Evolutionary conservation across 1,284 basidiomycete species (phyloP).

Genomic region (Rhodotorula sp.): DNA sequence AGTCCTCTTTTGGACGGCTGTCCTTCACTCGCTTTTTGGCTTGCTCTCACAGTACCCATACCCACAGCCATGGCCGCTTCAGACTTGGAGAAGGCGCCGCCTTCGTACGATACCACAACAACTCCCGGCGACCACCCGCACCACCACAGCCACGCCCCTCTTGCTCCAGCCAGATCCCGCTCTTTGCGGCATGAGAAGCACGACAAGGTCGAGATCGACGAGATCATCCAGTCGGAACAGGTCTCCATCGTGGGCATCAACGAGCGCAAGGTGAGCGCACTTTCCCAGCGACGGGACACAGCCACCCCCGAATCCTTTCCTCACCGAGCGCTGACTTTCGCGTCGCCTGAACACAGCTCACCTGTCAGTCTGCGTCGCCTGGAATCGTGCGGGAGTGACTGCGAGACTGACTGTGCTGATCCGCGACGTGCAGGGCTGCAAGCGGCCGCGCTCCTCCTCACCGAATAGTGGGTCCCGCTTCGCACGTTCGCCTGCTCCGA

Average conservation of each 20-base stretch:
- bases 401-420: background rate
- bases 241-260: conserved; percentile 18
- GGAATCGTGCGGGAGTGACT: background rate
- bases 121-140: no score
- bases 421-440: conserved; percentile 6
- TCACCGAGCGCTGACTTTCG: background rate
- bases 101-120: no score
- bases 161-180: no score
- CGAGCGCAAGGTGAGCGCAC: conserved; percentile 23
- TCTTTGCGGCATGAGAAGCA: background rate
- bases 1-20: no score
- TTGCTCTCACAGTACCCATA: no score
- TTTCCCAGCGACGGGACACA: no score
- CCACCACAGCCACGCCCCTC: no score
- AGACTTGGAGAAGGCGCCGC: no score
- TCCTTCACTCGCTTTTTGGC: no score
- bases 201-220: conserved; percentile 15
- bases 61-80: no score
- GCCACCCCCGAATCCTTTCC: no score
- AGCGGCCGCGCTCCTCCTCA: conserved; percentile 21
- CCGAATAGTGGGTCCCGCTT: conserved; percentile 20
- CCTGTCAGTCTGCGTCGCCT: background rate
- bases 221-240: conserved; percentile 16
- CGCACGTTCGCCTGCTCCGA: background rate
- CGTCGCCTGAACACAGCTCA: background rate